Evolutionary conservation across 169 alveolate genomes (phyloP).

Genomic region (Cryptosporidium baileyi): DNA sequence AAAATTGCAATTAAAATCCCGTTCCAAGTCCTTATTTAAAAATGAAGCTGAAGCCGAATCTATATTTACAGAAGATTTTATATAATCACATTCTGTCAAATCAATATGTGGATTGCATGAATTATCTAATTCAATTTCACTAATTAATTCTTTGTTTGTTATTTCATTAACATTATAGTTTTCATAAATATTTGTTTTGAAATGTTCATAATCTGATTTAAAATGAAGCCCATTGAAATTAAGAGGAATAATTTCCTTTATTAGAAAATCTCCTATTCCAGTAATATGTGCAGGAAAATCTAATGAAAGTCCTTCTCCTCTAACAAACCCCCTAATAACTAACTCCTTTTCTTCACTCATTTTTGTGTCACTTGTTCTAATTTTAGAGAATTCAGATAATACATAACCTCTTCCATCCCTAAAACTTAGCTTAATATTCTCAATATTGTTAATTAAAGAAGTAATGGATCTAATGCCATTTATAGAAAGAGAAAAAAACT

Average conservation of each 20-base stretch:
- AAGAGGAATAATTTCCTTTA: slow-evolving; percentile 23
- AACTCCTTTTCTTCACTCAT: slow-evolving; percentile 70
- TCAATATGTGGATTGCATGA: too few species aligned
- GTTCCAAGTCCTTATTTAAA: too few species aligned
- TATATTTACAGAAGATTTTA: slow-evolving; percentile 72
- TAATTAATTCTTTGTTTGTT: not conserved
- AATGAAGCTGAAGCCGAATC: slow-evolving; percentile 73
- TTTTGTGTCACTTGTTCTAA: not conserved
- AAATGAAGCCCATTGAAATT: not conserved
- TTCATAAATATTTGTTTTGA: not conserved
- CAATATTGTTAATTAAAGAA: slow-evolving; percentile 10
- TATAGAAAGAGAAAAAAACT: slow-evolving; percentile 68
- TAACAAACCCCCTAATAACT: slow-evolving; percentile 76
- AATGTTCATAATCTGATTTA: not conserved
- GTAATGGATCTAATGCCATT: slow-evolving; percentile 16
- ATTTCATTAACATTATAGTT: not conserved
- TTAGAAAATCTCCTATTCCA: slow-evolving; percentile 80
- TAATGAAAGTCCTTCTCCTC: slow-evolving; percentile 75
- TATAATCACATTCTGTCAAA: too few species aligned
- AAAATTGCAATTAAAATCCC: not conserved
- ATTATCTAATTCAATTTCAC: slow-evolving; percentile 73
- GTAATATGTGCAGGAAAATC: slow-evolving; percentile 81
- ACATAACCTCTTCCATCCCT: slow-evolving; percentile 71
- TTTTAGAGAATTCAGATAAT: slow-evolving; percentile 62
- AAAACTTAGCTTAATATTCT: slow-evolving; percentile 54